A percentile compares a stretch with the other conserved stretches of the same genome.
phyloP scores from a whole-genome alignment of 1,284 basidiomycete species.

The Cystobasidium sp. region DNA sequence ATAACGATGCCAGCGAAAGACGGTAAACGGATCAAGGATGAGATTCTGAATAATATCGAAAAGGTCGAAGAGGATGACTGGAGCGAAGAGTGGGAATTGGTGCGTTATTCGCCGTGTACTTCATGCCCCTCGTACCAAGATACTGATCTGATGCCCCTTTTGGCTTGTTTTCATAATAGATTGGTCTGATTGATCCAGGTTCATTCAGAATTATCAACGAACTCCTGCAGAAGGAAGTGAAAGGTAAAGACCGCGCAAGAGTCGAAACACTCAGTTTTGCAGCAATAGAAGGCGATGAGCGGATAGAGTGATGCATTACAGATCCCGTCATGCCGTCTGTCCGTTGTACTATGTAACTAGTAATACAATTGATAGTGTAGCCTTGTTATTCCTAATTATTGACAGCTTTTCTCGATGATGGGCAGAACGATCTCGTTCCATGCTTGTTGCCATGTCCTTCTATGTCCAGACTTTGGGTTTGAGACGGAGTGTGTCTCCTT shows the following conservation, averaged over 20 bases:
- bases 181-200: slow-evolving; percentile 88
- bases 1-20: slow-evolving; percentile 78
- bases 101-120: too few relatives aligned
- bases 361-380: background rate
- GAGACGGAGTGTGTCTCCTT: slow-evolving; percentile 42
- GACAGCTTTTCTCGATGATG: slow-evolving; percentile 58
- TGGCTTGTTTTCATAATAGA: too few relatives aligned
- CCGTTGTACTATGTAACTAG: background rate
- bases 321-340: background rate
- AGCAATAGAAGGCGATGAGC: slow-evolving; percentile 57
- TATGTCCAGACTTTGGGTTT: background rate
- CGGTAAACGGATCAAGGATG: slow-evolving; percentile 72
- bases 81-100: slow-evolving; percentile 82
- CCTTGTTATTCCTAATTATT: background rate
- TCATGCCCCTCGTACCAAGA: too few relatives aligned
- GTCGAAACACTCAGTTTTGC: slow-evolving; percentile 80
- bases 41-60: slow-evolving; percentile 74
- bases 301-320: slow-evolving; percentile 37
- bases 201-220: slow-evolving; percentile 89
- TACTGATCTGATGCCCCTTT: too few relatives aligned
- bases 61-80: slow-evolving; percentile 82
- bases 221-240: slow-evolving; percentile 75
- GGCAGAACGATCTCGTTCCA: slow-evolving; percentile 74
- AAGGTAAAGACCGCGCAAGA: slow-evolving; percentile 79
- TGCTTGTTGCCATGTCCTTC: slow-evolving; percentile 74